Evolutionary conservation across 495 filamentous ascomycete genomes (phyloP), one percentile per base, ranked within the genome.

Genomic region (Glarea lozoyensis): DNA sequence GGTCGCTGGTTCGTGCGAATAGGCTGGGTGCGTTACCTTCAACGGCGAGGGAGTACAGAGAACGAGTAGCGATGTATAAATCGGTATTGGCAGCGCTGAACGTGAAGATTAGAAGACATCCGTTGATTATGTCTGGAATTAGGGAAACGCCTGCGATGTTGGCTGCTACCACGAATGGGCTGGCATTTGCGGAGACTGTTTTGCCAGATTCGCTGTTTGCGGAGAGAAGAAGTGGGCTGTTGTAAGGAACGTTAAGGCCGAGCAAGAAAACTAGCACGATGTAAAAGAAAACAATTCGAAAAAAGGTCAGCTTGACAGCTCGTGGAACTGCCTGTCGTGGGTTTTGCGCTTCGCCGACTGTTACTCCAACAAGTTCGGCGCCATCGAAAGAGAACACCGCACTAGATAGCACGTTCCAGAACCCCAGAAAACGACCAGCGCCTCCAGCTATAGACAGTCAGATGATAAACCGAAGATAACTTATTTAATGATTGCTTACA

Each of bases 331-430:
- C 79, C 49, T 73, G 70, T 48, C 80, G 67, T 2, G 82, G 82
- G 47, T 87, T 84, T 39, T 75, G 66, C 7, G 81, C 82, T 61
- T 88, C 84, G 37, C 79, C 81, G 1, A 81, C 81, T 4, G 84
- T 82, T 48, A 88, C 62, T 49, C 78, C 87, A 38, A 95, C 80
- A 37, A 92, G 66, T 62, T 95, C 88, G 2, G 86, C 89, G 35
- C 87, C 85, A 15, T 87, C 70, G 54, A 84, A 92, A 29, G 86
- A 84, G 46, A 93, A 93, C 9, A 81, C 84, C 4, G 86, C 84
- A 11, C 73, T 81, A 27, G 84, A 75, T 50, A 92, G 70, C 13
- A 79, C 80, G 6, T 75, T 74, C 84, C 84, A 93, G 60, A 90
- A 78, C 3, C 67, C 82, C 18, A 85, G 66, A 63, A 90, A 89